phyloP scores from a whole-genome alignment of 805 yeast genomes.

The Candida piceae region DNA sequence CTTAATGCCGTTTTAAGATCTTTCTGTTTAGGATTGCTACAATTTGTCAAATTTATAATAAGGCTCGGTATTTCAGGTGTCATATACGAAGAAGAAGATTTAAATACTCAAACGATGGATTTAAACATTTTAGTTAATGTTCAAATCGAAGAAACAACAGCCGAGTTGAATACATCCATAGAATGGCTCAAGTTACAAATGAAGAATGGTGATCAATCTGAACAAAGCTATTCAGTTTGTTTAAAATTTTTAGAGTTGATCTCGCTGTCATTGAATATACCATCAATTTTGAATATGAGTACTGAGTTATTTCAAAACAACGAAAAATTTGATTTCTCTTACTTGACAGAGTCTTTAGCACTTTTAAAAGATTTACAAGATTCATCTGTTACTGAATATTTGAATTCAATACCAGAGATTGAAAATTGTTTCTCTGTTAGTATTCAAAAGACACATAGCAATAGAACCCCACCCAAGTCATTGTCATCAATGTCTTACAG shows the following conservation, averaged over 20 bases:
- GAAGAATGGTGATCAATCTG: constrained; percentile 4
- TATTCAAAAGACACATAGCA: constrained; percentile 43
- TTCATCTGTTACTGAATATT: constrained; percentile 9
- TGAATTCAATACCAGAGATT: constrained; percentile 19
- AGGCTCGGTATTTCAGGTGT: constrained; percentile 51
- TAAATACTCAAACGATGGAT: constrained; percentile 60
- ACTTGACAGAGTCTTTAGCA: constrained; percentile 5
- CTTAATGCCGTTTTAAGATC: constrained; percentile 49
- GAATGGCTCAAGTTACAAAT: constrained; percentile 26
- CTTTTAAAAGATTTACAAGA: constrained; percentile 5
- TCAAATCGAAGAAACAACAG: constrained; percentile 13
- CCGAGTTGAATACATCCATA: constrained; percentile 30
- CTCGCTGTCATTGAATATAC: constrained; percentile 4
- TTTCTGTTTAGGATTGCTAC: constrained; percentile 48
- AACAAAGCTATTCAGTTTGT: constrained; percentile 7
- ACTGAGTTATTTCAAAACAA: constrained; percentile 8
- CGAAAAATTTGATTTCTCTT: constrained; percentile 1
- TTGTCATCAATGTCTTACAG: constrained; percentile 25
- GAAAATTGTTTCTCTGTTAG: constrained; percentile 41
- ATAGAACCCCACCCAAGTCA: constrained; percentile 41
- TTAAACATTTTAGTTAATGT: constrained; percentile 33
- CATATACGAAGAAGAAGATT: constrained; percentile 70
- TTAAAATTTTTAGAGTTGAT: constrained; percentile 13
- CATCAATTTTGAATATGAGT: constrained; percentile 4
- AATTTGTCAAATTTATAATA: constrained; percentile 45